These are phyloP conservation scores for Perilla frutescens DNA, from an alignment of 257 asterid species.

Conservation along the genomic window DNA sequence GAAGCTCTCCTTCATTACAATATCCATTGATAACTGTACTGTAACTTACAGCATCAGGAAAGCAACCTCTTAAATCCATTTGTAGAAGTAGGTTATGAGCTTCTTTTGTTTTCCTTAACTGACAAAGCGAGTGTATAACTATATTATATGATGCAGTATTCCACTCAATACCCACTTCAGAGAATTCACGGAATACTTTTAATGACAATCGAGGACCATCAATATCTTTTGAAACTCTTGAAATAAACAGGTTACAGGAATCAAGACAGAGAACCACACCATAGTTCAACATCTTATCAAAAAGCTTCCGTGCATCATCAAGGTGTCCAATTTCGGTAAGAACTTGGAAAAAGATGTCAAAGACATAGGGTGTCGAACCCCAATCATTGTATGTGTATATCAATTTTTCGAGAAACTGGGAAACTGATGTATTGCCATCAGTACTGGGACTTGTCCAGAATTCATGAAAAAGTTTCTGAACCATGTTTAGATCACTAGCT, in stretches of 20 bases:
- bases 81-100: conserved; percentile 75
- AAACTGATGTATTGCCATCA: conserved; percentile 48
- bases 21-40: conserved; percentile 86
- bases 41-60: conserved; percentile 82
- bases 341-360: conserved; percentile 78
- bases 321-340: conserved; percentile 65
- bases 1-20: conserved; percentile 63
- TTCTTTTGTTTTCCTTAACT: conserved; percentile 62
- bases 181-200: conserved; percentile 65
- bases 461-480: conserved; percentile 54
- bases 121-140: conserved; percentile 75
- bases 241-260: conserved; percentile 80
- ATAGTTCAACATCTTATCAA: conserved; percentile 73
- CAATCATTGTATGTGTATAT: conserved; percentile 86
- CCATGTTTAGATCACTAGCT: conserved; percentile 57
- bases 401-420: conserved; percentile 69
- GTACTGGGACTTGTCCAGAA: conserved; percentile 52
- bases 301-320: conserved; percentile 67
- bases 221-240: conserved; percentile 53
- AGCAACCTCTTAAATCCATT: conserved; percentile 77
- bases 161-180: conserved; percentile 78
- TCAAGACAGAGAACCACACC: conserved; percentile 73
- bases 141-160: conserved; percentile 75
- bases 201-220: conserved; percentile 55
- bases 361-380: conserved; percentile 82